Percentiles rank a stretch among this genome's conserved stretches.
Conservation (phyloP, 139 green algal genomes). For the Chloropicon primus region DNA sequence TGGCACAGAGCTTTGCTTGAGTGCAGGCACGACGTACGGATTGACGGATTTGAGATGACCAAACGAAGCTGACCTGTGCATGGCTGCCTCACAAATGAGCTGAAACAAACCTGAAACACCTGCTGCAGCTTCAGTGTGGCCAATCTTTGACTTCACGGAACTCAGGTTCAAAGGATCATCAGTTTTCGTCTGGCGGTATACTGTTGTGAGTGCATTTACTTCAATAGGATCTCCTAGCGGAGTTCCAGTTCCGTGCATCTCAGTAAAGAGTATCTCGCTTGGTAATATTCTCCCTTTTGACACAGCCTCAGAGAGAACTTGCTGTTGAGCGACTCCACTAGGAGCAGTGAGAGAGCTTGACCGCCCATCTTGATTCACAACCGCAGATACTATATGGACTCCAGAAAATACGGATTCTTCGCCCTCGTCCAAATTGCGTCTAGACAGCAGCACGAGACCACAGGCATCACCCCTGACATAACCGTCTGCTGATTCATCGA, state of each 20-base stretch:
- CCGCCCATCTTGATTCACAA: slow-evolving; percentile 69
- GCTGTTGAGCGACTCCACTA: slow-evolving; percentile 51
- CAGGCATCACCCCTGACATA: slow-evolving; percentile 62
- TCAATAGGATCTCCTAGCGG: slow-evolving; percentile 11
- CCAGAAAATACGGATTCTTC: not conserved
- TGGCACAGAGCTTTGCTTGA: not conserved
- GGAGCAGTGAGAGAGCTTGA: slow-evolving; percentile 69
- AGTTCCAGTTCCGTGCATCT: slow-evolving; percentile 37
- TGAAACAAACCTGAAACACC: slow-evolving; percentile 1
- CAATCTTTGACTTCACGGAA: not conserved
- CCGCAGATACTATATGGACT: not conserved
- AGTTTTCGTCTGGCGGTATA: not conserved
- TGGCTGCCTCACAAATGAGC: not conserved
- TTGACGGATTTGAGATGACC: not conserved
- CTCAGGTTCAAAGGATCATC: not conserved
- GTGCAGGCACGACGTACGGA: not conserved
- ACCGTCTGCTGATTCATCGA: slow-evolving; percentile 66
- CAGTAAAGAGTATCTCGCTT: slow-evolving; percentile 26
- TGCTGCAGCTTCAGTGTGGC: slow-evolving; percentile 3
- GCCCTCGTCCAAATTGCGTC: not conserved
- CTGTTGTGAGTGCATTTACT: not conserved
- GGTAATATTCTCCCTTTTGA: slow-evolving; percentile 4
- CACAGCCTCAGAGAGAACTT: slow-evolving; percentile 3
- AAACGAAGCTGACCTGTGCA: not conserved
- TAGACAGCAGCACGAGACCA: not conserved